Percentiles rank a stretch among this genome's conserved stretches.
Conservation (phyloP, 169 alveolate genomes). For the Plasmodium falciparum region DNA sequence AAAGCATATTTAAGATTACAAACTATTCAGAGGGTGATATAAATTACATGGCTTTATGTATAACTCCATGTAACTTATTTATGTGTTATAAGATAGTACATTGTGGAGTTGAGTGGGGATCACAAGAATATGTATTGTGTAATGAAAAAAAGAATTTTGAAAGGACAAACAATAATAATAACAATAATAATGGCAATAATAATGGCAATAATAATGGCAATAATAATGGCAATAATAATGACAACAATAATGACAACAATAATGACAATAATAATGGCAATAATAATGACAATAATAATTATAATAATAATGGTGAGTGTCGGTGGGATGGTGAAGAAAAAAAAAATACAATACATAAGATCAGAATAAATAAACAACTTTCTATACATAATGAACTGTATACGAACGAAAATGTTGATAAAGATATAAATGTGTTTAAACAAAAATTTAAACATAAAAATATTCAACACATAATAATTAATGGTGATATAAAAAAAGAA, state of each 20-base stretch:
- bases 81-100: slow-evolving; percentile 49
- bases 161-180: not conserved
- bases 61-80: slow-evolving; percentile 45
- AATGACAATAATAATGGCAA: not conserved
- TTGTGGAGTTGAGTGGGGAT: not conserved
- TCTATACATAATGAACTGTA: slow-evolving; percentile 23
- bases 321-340: not conserved
- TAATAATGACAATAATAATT: not conserved
- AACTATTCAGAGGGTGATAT: slow-evolving; percentile 38
- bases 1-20: slow-evolving; percentile 21
- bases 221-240: not conserved
- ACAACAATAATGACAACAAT: not conserved
- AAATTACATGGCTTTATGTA: slow-evolving; percentile 25
- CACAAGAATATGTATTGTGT: slow-evolving; percentile 7
- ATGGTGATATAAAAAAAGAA: slow-evolving; percentile 18
- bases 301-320: not conserved
- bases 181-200: not conserved
- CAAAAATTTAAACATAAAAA: slow-evolving; percentile 67
- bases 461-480: slow-evolving; percentile 48
- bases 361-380: not conserved
- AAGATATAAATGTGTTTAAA: slow-evolving; percentile 39
- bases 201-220: not conserved
- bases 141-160: not conserved
- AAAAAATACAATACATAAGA: not conserved
- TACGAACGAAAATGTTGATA: slow-evolving; percentile 18